Percentiles rank a stretch among this genome's conserved stretches.
Evolutionary conservation across 1,284 basidiomycete genomes (phyloP).

Genomic region (Mycosarcoma maydis): DNA sequence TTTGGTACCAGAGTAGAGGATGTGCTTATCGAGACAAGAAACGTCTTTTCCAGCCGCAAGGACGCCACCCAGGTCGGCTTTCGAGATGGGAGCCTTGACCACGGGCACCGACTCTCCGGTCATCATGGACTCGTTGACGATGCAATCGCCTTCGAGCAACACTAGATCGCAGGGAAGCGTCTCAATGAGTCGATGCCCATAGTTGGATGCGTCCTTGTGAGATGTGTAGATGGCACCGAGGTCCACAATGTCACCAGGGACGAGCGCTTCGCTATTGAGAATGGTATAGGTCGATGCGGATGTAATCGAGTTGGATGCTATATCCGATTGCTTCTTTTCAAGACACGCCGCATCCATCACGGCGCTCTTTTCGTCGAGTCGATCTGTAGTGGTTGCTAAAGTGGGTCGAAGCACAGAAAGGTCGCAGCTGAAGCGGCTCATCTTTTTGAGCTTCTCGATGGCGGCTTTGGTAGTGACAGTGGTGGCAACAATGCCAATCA

Average conservation of each 20-base stretch:
- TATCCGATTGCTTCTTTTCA: conserved; percentile 5
- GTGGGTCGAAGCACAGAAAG: conserved; percentile 20
- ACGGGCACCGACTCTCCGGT: conserved; percentile 51
- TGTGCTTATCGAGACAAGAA: conserved; percentile 27
- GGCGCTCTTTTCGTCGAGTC: conserved; percentile 9
- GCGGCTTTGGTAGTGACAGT: conserved; percentile 43
- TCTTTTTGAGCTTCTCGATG: conserved; percentile 40
- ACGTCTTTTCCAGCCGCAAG: conserved; percentile 8
- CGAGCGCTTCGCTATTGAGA: conserved; percentile 36
- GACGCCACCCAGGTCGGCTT: neutral
- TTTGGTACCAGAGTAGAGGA: conserved; percentile 44
- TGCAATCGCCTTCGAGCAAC: conserved; percentile 41
- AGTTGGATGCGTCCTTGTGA: neutral
- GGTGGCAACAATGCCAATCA: conserved; percentile 48
- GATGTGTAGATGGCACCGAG: conserved; percentile 3
- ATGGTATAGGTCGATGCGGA: neutral
- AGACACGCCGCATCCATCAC: neutral
- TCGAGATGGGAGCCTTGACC: conserved; percentile 20
- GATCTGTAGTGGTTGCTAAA: neutral
- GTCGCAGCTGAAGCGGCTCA: conserved; percentile 43
- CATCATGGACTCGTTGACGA: conserved; percentile 49
- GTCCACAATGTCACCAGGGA: conserved; percentile 51
- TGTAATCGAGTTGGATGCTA: neutral
- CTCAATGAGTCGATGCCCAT: conserved; percentile 23
- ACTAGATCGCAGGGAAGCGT: conserved; percentile 39